Conservation (phyloP, 768 basidiomycete genomes). For the Phanerochaete sordida region DNA sequence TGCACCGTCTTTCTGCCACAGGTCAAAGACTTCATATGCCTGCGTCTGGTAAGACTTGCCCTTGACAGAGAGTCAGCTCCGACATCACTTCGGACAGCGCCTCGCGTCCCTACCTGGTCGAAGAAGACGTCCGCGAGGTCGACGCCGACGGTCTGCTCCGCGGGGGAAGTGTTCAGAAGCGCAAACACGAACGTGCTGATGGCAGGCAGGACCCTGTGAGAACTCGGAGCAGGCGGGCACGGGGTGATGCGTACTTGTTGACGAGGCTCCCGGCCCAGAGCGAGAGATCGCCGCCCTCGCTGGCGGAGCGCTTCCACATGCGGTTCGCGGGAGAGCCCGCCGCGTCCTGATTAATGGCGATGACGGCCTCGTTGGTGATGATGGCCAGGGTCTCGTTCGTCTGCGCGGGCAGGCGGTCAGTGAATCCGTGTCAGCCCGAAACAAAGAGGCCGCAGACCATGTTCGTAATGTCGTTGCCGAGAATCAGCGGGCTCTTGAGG, state of each 20-base stretch:
- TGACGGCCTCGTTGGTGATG: slow-evolving; percentile 36
- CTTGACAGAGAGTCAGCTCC: slow-evolving; percentile 10
- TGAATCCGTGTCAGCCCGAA: not conserved
- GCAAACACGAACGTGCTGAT: slow-evolving; percentile 29
- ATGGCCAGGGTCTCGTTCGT: slow-evolving; percentile 32
- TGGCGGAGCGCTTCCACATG: slow-evolving; percentile 29
- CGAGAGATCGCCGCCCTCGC: slow-evolving; percentile 27
- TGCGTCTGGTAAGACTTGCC: slow-evolving; percentile 19
- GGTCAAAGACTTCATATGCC: slow-evolving; percentile 27
- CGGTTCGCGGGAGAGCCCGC: slow-evolving; percentile 28
- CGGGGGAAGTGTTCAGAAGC: slow-evolving; percentile 31
- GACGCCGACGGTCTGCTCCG: slow-evolving; percentile 26
- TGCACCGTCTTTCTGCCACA: slow-evolving; percentile 30
- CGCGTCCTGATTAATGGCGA: slow-evolving; percentile 33
- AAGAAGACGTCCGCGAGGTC: slow-evolving; percentile 31
- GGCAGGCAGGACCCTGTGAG: not conserved
- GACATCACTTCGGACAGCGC: not conserved
- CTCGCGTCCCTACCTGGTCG: slow-evolving; percentile 24
- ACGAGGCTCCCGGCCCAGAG: slow-evolving; percentile 31
- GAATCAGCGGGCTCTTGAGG: slow-evolving; percentile 39
- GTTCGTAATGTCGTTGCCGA: slow-evolving; percentile 36
- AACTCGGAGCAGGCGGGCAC: too few relatives aligned
- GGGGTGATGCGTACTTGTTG: slow-evolving; percentile 24
- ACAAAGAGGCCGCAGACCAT: slow-evolving; percentile 25
- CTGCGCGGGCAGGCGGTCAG: slow-evolving; percentile 12